Conservation (phyloP, 2,329 filamentous ascomycete species). For the Alternaria conjuncta region DNA sequence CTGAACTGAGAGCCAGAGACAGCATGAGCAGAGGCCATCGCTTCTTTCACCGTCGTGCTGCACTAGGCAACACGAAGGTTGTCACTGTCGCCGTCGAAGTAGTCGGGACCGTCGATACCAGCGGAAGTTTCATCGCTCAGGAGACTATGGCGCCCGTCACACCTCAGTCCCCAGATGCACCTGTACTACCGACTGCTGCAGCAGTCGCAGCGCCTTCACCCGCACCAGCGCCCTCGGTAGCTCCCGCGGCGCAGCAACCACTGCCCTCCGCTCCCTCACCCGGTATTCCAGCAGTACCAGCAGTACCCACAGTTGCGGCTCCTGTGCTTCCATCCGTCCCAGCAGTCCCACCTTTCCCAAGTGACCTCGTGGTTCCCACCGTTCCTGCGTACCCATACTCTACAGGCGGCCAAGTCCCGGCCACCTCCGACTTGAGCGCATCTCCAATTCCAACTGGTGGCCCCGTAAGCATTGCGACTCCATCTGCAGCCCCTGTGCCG, state of each 20-base stretch:
- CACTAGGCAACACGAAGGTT: constrained; percentile 21
- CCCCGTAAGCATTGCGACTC: constrained; percentile 7
- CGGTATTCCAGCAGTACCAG: not conserved
- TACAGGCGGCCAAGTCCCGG: constrained; percentile 22
- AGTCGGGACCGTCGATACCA: constrained; percentile 36
- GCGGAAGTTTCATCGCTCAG: constrained; percentile 34
- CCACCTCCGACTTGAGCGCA: constrained; percentile 9
- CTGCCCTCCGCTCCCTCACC: constrained; percentile 11
- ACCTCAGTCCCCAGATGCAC: constrained; percentile 1
- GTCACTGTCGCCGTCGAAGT: constrained; percentile 41
- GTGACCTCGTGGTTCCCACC: constrained; percentile 32
- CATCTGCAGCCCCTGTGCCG: constrained; percentile 1
- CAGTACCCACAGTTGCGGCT: constrained; percentile 18
- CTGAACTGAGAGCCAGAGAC: constrained; percentile 26
- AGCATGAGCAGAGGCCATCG: constrained; percentile 42
- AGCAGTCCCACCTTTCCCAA: constrained; percentile 45
- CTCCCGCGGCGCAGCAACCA: constrained; percentile 1
- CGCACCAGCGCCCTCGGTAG: not conserved
- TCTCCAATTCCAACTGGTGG: constrained; percentile 14
- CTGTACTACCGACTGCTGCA: not conserved
- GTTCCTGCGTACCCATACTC: constrained; percentile 45
- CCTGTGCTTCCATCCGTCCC: constrained; percentile 31
- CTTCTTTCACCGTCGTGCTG: constrained; percentile 43
- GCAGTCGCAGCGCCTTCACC: not conserved
- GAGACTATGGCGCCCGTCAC: constrained; percentile 25